These are phyloP conservation scores for Hydrangea macrophylla DNA, from an alignment of 148 eudicot genomes.

Conservation along the genomic window DNA sequence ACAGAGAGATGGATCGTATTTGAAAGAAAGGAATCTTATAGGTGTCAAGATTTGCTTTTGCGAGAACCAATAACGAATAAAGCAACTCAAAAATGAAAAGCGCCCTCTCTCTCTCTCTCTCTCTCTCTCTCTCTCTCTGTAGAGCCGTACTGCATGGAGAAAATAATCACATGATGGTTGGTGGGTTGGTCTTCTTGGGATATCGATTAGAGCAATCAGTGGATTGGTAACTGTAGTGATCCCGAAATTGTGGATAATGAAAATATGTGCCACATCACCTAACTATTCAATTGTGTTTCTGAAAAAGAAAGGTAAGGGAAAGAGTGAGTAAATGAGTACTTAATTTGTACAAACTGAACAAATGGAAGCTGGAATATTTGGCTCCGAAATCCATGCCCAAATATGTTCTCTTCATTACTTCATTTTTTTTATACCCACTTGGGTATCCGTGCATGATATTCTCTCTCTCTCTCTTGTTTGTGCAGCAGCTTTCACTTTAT, in stretches of 20 bases:
- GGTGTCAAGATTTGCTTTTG: conserved; percentile 24
- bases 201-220: not conserved
- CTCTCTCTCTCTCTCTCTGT: not conserved
- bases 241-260: not conserved
- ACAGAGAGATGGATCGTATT: conserved; percentile 1
- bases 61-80: conserved; percentile 31
- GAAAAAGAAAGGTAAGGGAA: not conserved
- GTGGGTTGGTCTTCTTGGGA: conserved; percentile 14
- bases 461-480: conserved; percentile 8
- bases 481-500: conserved; percentile 25
- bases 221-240: not conserved
- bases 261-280: too few relatives aligned
- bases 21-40: conserved; percentile 37
- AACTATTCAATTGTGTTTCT: not conserved
- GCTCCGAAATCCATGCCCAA: conserved; percentile 24
- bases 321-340: too few relatives aligned
- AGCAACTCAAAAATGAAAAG: conserved; percentile 12
- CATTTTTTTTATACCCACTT: conserved; percentile 12
- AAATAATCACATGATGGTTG: conserved; percentile 6
- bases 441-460: not conserved
- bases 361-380: conserved; percentile 19
- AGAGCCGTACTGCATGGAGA: not conserved
- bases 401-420: conserved; percentile 8
- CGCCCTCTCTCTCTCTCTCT: not conserved
- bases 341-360: conserved; percentile 5